These are phyloP conservation scores for Plantago major DNA, from an alignment of 257 asterid species.

Conservation along the genomic window DNA sequence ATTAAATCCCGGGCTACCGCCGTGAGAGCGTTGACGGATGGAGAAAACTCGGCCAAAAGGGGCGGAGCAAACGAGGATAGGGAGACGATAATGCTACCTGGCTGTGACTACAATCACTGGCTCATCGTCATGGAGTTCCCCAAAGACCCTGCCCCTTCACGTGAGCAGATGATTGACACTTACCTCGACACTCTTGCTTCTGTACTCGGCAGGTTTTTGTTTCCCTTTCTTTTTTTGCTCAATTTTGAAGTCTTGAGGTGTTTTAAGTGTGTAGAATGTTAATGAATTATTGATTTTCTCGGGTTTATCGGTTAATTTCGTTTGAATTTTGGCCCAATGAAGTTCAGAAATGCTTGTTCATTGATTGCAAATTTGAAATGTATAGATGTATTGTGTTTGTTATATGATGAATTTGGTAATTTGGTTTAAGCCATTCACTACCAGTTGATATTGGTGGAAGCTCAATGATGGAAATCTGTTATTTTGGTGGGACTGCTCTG, in stretches of 20 bases:
- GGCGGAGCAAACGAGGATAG: slow-evolving; percentile 57
- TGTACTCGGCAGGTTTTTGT: slow-evolving; percentile 80
- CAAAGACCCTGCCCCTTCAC: slow-evolving; percentile 92
- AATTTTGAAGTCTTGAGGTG: background rate
- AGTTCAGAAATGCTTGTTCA: no score
- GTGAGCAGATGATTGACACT: slow-evolving; percentile 98
- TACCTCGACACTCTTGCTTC: slow-evolving; percentile 86
- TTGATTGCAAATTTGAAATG: no score
- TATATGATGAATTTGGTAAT: no score
- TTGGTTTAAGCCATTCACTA: no score
- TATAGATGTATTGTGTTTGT: no score
- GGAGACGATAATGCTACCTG: slow-evolving; percentile 90
- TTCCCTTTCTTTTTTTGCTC: background rate
- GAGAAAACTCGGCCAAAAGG: slow-evolving; percentile 59
- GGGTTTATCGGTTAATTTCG: no score
- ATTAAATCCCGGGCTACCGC: slow-evolving; percentile 35
- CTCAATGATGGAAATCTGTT: no score
- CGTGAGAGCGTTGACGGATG: slow-evolving; percentile 55
- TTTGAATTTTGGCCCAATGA: no score
- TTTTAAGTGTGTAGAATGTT: background rate
- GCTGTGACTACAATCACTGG: slow-evolving; percentile 99
- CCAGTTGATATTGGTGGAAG: no score
- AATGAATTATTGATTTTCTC: no score
- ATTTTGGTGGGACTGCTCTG: no score
- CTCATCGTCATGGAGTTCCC: slow-evolving; percentile 97